Conservation (phyloP, 208 protist genomes). For the Crithidia thermophila region DNA sequence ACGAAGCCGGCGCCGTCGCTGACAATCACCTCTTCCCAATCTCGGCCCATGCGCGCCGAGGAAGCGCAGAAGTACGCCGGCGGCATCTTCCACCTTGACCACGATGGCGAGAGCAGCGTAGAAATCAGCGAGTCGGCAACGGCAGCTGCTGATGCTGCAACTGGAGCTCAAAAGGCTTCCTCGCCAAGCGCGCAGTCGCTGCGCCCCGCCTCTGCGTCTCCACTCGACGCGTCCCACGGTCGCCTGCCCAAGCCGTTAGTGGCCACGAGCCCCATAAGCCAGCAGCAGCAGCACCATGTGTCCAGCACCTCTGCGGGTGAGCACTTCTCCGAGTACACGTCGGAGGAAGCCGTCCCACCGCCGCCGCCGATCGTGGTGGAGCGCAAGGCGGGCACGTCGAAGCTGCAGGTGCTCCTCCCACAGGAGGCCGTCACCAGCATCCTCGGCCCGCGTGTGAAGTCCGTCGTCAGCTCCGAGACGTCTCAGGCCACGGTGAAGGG, state of each 20-base stretch:
- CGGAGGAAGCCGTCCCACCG: neutral
- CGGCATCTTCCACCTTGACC: constrained; percentile 11
- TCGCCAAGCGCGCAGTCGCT: no score
- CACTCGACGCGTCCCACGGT: no score
- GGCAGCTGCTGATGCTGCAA: neutral
- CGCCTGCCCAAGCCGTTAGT: no score
- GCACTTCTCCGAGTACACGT: no score
- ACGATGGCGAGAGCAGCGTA: neutral
- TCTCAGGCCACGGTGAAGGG: no score
- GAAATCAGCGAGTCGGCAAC: neutral
- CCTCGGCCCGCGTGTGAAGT: constrained; percentile 11
- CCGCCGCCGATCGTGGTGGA: constrained; percentile 22
- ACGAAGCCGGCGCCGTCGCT: constrained; percentile 15
- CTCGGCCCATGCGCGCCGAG: constrained; percentile 15
- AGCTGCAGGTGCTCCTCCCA: constrained; percentile 27
- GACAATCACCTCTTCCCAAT: constrained; percentile 19
- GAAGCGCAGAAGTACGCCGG: constrained; percentile 14
- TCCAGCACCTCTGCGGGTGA: no score
- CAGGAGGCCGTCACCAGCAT: constrained; percentile 15
- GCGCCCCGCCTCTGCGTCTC: no score
- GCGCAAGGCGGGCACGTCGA: constrained; percentile 5
- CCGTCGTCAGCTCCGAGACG: neutral
- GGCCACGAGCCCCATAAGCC: no score
- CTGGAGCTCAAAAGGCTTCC: no score
- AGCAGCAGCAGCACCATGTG: no score